A percentile compares a stretch with the other conserved stretches of the same genome.
Evolutionary conservation across 805 yeast species (phyloP).

Genomic region (Kurtzmaniella cleridarum): DNA sequence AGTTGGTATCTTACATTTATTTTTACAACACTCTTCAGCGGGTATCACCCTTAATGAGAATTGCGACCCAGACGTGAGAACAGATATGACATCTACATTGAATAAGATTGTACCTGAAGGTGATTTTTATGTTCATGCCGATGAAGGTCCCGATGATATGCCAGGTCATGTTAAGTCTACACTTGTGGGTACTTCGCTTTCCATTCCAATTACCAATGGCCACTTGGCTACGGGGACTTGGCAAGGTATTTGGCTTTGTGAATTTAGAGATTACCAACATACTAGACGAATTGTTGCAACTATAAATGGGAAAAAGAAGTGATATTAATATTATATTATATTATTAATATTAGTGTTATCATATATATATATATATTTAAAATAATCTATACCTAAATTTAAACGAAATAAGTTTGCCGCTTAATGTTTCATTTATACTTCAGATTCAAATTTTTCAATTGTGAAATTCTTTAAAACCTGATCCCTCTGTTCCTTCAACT

Average conservation of each 20-base stretch:
- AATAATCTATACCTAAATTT: too few relatives aligned
- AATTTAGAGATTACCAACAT: slow-evolving; percentile 63
- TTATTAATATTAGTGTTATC: too few relatives aligned
- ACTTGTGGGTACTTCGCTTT: slow-evolving; percentile 57
- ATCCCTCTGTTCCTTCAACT: slow-evolving; percentile 20
- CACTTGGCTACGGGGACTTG: slow-evolving; percentile 70
- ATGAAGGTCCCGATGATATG: slow-evolving; percentile 83
- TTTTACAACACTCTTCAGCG: slow-evolving; percentile 77
- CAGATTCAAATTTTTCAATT: slow-evolving; percentile 11
- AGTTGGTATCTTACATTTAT: slow-evolving; percentile 60
- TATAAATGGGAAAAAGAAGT: slow-evolving; percentile 51
- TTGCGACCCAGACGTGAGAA: slow-evolving; percentile 73
- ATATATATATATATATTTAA: too few relatives aligned
- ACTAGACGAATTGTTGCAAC: slow-evolving; percentile 68
- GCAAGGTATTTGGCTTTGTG: slow-evolving; percentile 79
- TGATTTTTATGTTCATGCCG: slow-evolving; percentile 53
- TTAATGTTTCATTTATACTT: too few relatives aligned
- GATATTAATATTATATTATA: too few relatives aligned
- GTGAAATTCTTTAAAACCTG: slow-evolving; percentile 31
- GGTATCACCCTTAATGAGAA: slow-evolving; percentile 74
- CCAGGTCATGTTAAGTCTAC: slow-evolving; percentile 69
- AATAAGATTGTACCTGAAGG: slow-evolving; percentile 67
- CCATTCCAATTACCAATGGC: slow-evolving; percentile 69
- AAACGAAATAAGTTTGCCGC: too few relatives aligned
- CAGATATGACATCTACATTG: slow-evolving; percentile 60